Evolutionary conservation across 2,329 filamentous ascomycete species (phyloP).

Genomic region (Trichoderma harzianum): DNA sequence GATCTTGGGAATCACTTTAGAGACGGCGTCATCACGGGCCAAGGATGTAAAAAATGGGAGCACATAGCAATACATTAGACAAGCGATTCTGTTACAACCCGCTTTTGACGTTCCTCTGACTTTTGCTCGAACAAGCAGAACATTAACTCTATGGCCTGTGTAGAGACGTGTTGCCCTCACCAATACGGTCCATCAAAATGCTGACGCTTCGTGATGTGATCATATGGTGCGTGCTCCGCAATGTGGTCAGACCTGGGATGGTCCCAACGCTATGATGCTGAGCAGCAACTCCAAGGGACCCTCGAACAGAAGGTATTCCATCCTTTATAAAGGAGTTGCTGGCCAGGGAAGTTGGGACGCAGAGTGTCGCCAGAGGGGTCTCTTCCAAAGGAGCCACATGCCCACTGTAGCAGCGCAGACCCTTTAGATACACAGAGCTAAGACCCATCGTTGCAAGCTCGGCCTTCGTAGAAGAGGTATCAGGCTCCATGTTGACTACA

Average conservation of each 20-base stretch:
- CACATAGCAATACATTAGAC: background rate
- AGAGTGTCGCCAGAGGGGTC: too few species aligned
- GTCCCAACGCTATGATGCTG: background rate
- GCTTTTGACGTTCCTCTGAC: background rate
- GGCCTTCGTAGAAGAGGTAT: too few species aligned
- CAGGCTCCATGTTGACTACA: too few species aligned
- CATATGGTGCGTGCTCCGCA: background rate
- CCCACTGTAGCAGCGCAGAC: too few species aligned
- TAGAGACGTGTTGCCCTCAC: background rate
- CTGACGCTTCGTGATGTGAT: background rate
- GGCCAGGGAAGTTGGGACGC: too few species aligned
- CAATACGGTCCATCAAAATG: background rate
- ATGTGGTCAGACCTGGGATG: background rate
- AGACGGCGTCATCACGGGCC: background rate
- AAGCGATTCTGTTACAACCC: background rate
- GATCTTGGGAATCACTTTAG: background rate
- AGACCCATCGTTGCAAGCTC: too few species aligned
- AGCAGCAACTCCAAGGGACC: too few species aligned
- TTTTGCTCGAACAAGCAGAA: background rate
- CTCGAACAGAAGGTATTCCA: too few species aligned
- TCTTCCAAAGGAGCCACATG: too few species aligned
- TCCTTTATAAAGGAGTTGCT: too few species aligned
- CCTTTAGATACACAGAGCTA: too few species aligned
- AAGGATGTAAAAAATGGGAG: background rate
- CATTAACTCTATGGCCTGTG: rapidly evolving